These are phyloP conservation scores for Arctostaphylos glauca DNA, from an alignment of 148 eudicot genomes.

Conservation along the genomic window DNA sequence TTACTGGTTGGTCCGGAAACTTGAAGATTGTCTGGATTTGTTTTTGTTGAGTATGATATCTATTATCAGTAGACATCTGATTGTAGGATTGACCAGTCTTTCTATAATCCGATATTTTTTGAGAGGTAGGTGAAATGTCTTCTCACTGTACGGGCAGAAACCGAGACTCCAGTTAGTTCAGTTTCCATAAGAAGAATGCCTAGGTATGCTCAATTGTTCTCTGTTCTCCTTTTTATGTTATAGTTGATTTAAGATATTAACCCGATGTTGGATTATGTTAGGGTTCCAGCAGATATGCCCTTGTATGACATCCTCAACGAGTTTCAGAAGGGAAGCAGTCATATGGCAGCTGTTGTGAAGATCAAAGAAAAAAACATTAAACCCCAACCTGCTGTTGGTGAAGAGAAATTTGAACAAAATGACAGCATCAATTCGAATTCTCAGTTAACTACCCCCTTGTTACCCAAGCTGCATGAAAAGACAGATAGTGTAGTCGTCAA, in stretches of 20 bases:
- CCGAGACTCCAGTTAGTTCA: constrained; percentile 87
- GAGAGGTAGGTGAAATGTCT: constrained; percentile 76
- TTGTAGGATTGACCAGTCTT: not conserved
- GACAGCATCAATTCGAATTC: constrained; percentile 24
- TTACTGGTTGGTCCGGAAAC: constrained; percentile 53
- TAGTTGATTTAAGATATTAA: not conserved
- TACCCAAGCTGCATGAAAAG: constrained; percentile 37
- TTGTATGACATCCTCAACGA: constrained; percentile 89
- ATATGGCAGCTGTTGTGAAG: constrained; percentile 95
- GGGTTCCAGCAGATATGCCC: constrained; percentile 93
- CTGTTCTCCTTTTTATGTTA: not conserved
- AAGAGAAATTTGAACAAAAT: constrained; percentile 28
- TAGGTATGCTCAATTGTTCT: constrained; percentile 37
- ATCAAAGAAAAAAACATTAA: constrained; percentile 45
- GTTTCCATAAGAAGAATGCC: constrained; percentile 91
- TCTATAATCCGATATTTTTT: not conserved
- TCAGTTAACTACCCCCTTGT: constrained; percentile 50
- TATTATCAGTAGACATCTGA: constrained; percentile 7
- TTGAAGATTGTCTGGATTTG: not conserved
- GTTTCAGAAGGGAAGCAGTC: constrained; percentile 94
- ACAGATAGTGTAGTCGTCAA: constrained; percentile 38
- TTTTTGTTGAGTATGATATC: not conserved
- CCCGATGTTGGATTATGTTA: constrained; percentile 21
- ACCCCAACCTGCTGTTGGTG: constrained; percentile 23
- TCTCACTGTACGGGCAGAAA: constrained; percentile 88